These are phyloP conservation scores for Rhizomucor miehei DNA, from an alignment of 371 early-diverging fungal genomes.

Conservation along the genomic window DNA sequence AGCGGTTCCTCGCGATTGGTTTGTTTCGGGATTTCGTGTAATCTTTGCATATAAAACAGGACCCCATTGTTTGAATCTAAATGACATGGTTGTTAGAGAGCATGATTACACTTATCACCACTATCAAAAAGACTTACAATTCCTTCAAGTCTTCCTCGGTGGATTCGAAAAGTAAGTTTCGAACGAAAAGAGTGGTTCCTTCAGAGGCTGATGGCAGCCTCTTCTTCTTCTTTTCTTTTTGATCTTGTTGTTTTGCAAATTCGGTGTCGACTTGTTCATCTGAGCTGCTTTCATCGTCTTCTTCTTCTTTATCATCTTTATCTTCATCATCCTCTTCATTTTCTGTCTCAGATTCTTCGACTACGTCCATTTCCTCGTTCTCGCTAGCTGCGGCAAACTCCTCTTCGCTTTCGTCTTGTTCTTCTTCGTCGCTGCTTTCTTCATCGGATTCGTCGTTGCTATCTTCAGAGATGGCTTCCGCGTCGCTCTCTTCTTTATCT, in stretches of 20 bases:
- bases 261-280: slow-evolving; percentile 14
- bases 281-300: slow-evolving; percentile 25
- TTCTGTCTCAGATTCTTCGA: slow-evolving; percentile 30
- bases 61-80: slow-evolving; percentile 70
- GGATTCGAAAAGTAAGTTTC: slow-evolving; percentile 89
- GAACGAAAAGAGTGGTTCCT: slow-evolving; percentile 86
- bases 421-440: slow-evolving; percentile 26
- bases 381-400: slow-evolving; percentile 28
- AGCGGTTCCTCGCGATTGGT: slow-evolving; percentile 86
- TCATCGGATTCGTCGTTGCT: slow-evolving; percentile 31
- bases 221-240: slow-evolving; percentile 13
- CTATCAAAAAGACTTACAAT: too few relatives aligned
- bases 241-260: slow-evolving; percentile 7
- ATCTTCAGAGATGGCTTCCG: slow-evolving; percentile 25
- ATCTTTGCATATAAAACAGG: slow-evolving; percentile 79
- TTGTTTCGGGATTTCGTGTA: slow-evolving; percentile 78
- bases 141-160: slow-evolving; percentile 78
- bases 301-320: slow-evolving; percentile 41
- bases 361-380: slow-evolving; percentile 36
- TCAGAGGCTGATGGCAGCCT: slow-evolving; percentile 45
- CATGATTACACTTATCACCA: too few relatives aligned
- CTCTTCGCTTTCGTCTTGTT: slow-evolving; percentile 20
- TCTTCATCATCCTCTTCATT: slow-evolving; percentile 34
- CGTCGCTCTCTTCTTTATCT: slow-evolving; percentile 30
- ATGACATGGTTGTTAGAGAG: slow-evolving; percentile 6